Evolutionary conservation across 1,284 basidiomycete species (phyloP), one percentile per base, ranked within the genome.

Genomic region (Rhodotorula glutinis): DNA sequence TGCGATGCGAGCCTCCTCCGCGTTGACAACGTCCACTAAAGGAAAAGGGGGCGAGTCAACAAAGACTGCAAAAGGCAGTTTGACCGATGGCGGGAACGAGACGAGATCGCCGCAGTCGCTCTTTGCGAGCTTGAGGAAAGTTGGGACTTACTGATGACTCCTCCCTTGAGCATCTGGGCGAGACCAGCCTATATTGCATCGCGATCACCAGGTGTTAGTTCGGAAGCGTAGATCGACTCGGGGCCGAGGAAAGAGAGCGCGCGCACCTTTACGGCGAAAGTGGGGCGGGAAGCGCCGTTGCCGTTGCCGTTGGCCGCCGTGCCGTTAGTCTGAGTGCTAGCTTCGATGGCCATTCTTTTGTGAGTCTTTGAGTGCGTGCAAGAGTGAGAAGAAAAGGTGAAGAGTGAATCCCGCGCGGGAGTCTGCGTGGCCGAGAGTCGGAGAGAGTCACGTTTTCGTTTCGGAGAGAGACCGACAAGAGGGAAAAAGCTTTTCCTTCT

Each of bases 131-230:
- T n/a, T n/a, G n/a, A n/a, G n/a, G n/a, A n/a, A n/a, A n/a, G n/a
- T n/a, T n/a, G n/a, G 10, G 33, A 66, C 71, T 53, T 51, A 67
- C 71, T 69, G 64, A 94, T 94, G 70, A 95, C 92, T 74, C 92
- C 92, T 70, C 88, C 87, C 87, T 95, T 94, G 76, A 94, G 83
- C 92, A 95, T 94, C 83, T 94, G 91, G 1, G 92, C 92, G 54
- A 96, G 83, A 7, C 74, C 75, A 10, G 65, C 66, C 73, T 74
- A 49, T 17, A 14, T 14, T 29, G 5, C 4, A 33, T 21, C 3
- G 33, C 33, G 40, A 43, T 7, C n/a, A 8, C 23, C 13, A 38
- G 25, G 27, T 55, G 47, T 57, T 27, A 43, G 47, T 41, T 11
- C 19, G 1, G 7, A 3, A 10, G 9, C 47, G 1, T 17, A 3